A percentile compares a stretch with the other conserved stretches of the same genome.
Conservation (phyloP, 1,139 yeast genomes). For the Kurtzmaniella quercitrusa region DNA sequence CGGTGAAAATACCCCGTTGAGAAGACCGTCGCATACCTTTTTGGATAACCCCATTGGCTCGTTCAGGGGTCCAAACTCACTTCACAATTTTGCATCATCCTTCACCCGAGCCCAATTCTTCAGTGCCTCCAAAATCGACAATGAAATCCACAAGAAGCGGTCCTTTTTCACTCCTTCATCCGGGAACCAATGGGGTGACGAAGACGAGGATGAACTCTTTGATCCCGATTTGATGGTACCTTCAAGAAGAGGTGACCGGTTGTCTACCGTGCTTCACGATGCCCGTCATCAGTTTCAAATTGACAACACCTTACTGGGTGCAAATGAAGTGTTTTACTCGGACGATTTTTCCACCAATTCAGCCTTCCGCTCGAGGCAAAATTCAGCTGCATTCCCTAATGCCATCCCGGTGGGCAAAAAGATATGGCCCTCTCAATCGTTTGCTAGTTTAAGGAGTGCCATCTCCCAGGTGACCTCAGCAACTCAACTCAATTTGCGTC, state of each 20-base stretch:
- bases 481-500: constrained; percentile 54
- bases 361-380: constrained; percentile 24
- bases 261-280: constrained; percentile 51
- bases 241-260: constrained; percentile 55
- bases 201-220: constrained; percentile 49
- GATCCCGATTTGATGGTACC: constrained; percentile 75
- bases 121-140: constrained; percentile 42
- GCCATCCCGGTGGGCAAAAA: constrained; percentile 12
- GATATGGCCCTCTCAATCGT: constrained; percentile 27
- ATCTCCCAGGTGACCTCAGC: constrained; percentile 42
- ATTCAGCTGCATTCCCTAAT: constrained; percentile 16
- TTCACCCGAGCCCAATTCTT: constrained; percentile 46
- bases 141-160: constrained; percentile 39
- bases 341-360: constrained; percentile 21
- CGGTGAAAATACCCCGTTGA: constrained; percentile 18
- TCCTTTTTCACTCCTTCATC: constrained; percentile 31
- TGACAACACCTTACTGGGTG: constrained; percentile 12
- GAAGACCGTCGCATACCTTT: constrained; percentile 26
- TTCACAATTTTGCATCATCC: constrained; percentile 45
- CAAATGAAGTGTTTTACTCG: constrained; percentile 38
- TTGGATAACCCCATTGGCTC: constrained; percentile 43
- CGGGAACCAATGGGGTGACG: constrained; percentile 13
- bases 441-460: constrained; percentile 33
- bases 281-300: constrained; percentile 21
- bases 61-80: constrained; percentile 43